These are phyloP conservation scores for Gautieria morchelliformis DNA, from an alignment of 768 basidiomycete genomes.

Conservation along the genomic window DNA sequence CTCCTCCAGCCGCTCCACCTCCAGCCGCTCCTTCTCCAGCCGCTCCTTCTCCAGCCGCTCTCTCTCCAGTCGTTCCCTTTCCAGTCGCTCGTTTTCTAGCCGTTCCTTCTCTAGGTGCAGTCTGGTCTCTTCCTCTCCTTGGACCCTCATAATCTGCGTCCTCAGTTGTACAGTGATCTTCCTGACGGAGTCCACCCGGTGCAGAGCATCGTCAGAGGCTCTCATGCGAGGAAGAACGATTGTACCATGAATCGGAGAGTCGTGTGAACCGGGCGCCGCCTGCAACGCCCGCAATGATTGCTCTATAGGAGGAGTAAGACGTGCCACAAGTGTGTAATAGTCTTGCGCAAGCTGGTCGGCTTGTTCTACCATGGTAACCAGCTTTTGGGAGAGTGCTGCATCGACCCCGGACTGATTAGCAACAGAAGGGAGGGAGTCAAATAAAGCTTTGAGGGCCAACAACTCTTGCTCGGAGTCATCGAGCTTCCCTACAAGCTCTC, in stretches of 20 bases:
- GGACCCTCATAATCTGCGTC: slow-evolving; percentile 12
- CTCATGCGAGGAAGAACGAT: slow-evolving; percentile 40
- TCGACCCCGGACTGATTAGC: slow-evolving; percentile 15
- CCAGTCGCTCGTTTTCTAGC: slow-evolving; percentile 19
- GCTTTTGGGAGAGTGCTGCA: slow-evolving; percentile 21
- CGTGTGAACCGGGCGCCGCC: slow-evolving; percentile 31
- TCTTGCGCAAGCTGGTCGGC: slow-evolving; percentile 27
- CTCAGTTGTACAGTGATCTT: background rate
- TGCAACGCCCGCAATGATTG: slow-evolving; percentile 50
- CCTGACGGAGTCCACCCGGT: slow-evolving; percentile 20
- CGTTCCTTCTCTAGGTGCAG: slow-evolving; percentile 12
- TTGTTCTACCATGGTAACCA: slow-evolving; percentile 28
- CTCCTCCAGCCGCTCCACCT: too few relatives aligned
- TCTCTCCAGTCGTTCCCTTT: slow-evolving; percentile 16
- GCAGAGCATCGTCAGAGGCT: slow-evolving; percentile 42
- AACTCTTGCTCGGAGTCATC: slow-evolving; percentile 32
- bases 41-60: background rate
- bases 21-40: too few relatives aligned
- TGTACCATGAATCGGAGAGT: slow-evolving; percentile 35
- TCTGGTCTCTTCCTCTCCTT: slow-evolving; percentile 10
- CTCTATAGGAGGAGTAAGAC: slow-evolving; percentile 44
- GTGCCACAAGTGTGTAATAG: slow-evolving; percentile 30
- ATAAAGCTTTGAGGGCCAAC: slow-evolving; percentile 25
- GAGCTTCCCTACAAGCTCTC: slow-evolving; percentile 23
- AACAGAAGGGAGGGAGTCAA: slow-evolving; percentile 17